phyloP scores from a whole-genome alignment of 257 asterid genomes.

The Fraxinus anomala region DNA sequence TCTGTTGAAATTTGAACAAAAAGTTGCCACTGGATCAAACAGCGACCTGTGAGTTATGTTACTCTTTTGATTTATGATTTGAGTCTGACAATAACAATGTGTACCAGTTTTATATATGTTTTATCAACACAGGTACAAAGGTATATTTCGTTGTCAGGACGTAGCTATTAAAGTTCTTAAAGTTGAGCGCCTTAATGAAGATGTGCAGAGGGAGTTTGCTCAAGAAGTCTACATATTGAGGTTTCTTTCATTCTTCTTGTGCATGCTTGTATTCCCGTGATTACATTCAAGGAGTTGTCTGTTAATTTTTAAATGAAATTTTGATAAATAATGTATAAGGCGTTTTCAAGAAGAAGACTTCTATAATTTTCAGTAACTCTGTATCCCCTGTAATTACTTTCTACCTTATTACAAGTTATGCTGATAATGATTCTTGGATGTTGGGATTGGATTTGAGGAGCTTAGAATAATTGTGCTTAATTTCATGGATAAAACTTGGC shows the following conservation, averaged over 20 bases:
- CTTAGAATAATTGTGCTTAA: background rate
- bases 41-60: constrained; percentile 70
- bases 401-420: background rate
- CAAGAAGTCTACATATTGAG: constrained; percentile 91
- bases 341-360: background rate
- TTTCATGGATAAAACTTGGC: background rate
- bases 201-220: constrained; percentile 62
- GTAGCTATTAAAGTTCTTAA: constrained; percentile 85
- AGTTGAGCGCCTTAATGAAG: constrained; percentile 48
- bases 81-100: background rate
- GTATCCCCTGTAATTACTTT: background rate
- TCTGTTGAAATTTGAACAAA: constrained; percentile 57
- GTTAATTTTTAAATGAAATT: background rate
- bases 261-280: background rate
- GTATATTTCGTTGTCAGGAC: constrained; percentile 64
- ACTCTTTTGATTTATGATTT: background rate
- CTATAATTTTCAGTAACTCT: background rate
- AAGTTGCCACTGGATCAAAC: constrained; percentile 64
- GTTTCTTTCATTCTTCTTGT: constrained; percentile 30
- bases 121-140: constrained; percentile 67
- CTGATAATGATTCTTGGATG: background rate
- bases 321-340: background rate
- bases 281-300: background rate
- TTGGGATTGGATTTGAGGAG: background rate
- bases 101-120: constrained; percentile 18